Evolutionary conservation across 305 asterid genomes (phyloP).

Genomic region (Fraxinus greggii): DNA sequence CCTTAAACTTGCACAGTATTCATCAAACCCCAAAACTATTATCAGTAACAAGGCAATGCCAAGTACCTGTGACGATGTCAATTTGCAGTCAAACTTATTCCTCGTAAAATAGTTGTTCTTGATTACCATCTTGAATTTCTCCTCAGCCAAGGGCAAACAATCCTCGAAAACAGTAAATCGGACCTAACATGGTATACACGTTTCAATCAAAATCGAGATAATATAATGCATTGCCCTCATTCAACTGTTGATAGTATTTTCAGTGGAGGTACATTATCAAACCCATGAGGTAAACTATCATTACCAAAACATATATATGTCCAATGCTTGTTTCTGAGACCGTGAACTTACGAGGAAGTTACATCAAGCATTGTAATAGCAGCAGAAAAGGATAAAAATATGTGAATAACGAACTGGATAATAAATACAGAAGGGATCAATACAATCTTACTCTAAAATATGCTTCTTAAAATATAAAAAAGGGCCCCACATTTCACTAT

Average conservation of each 20-base stretch:
- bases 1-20: background rate
- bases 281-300: background rate
- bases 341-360: too few relatives aligned
- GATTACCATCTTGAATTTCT: constrained; percentile 64
- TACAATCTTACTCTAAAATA: background rate
- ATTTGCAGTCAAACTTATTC: constrained; percentile 59
- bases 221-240: background rate
- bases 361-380: background rate
- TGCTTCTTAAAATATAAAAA: background rate
- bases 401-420: background rate
- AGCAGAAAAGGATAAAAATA: background rate
- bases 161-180: constrained; percentile 55
- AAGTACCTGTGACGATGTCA: constrained; percentile 69
- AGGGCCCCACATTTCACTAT: background rate
- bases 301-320: background rate
- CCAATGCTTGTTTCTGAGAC: too few relatives aligned
- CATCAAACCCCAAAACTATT: background rate
- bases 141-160: constrained; percentile 78
- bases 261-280: background rate
- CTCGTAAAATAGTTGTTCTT: constrained; percentile 59
- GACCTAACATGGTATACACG: constrained; percentile 46
- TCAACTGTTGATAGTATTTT: background rate
- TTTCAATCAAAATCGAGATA: constrained; percentile 21
- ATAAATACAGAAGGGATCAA: background rate
- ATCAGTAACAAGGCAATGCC: background rate